A percentile compares a stretch with the other conserved stretches of the same genome.
Conservation (phyloP, 345 rosid species). For the Murraya koenigii region DNA sequence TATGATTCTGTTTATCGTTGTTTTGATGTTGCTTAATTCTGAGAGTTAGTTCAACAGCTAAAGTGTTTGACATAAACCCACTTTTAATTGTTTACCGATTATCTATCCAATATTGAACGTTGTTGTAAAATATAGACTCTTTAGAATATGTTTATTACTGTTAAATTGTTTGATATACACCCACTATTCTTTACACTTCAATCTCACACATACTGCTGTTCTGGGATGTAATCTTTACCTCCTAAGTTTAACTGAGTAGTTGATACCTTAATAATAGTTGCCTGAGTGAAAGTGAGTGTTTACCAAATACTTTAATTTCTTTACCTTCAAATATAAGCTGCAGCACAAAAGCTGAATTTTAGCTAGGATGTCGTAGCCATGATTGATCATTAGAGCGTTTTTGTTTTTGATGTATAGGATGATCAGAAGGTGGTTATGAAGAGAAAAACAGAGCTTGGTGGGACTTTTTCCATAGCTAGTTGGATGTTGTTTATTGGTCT, state of each 20-base stretch:
- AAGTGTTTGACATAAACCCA: background rate
- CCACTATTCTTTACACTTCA: too few relatives aligned
- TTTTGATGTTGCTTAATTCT: background rate
- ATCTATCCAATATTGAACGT: background rate
- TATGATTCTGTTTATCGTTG: background rate
- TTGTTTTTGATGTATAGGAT: constrained; percentile 44
- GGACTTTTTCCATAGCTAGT: constrained; percentile 88
- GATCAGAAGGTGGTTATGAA: constrained; percentile 76
- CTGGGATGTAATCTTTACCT: background rate
- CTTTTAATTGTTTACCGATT: background rate
- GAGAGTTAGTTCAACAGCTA: background rate
- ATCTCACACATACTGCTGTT: background rate
- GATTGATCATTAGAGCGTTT: background rate
- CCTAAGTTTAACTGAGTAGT: background rate
- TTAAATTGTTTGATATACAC: too few relatives aligned
- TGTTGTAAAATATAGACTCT: too few relatives aligned
- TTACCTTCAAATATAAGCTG: background rate
- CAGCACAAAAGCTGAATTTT: background rate
- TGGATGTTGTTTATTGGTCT: constrained; percentile 90
- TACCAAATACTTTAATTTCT: background rate
- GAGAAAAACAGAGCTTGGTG: constrained; percentile 94
- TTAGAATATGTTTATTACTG: too few relatives aligned
- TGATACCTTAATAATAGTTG: background rate
- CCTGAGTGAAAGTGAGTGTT: background rate
- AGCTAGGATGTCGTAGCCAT: background rate